A percentile compares a stretch with the other conserved stretches of the same genome.
Conservation (phyloP, 78 protist genomes). For the Acrasis kona region DNA sequence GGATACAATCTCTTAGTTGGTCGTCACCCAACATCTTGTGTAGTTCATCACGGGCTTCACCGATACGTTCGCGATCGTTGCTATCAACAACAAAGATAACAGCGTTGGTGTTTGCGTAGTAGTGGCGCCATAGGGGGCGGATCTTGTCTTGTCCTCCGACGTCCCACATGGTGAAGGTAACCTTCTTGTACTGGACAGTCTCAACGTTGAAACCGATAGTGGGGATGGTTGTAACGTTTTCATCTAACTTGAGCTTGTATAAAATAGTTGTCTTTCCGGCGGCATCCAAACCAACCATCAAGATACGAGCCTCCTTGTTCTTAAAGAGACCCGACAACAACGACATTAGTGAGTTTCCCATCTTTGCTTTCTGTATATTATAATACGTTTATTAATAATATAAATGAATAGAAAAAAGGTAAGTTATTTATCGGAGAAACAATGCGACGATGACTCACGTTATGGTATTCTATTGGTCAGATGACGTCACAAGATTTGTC, state of each 20-base stretch:
- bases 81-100: slow-evolving; percentile 34
- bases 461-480: too few species aligned
- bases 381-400: too few species aligned
- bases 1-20: slow-evolving; percentile 57
- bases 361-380: too few species aligned
- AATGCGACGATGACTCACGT: too few species aligned
- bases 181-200: slow-evolving; percentile 14
- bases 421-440: too few species aligned
- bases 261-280: slow-evolving; percentile 31
- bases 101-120: slow-evolving; percentile 16
- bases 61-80: slow-evolving; percentile 21
- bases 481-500: too few species aligned
- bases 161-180: slow-evolving; percentile 21
- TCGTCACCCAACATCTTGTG: slow-evolving; percentile 54
- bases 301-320: too few species aligned
- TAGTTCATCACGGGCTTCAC: slow-evolving; percentile 47
- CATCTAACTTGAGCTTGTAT: slow-evolving; percentile 11
- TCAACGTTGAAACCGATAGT: slow-evolving; percentile 33
- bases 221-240: slow-evolving; percentile 20
- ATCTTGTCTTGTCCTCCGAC: slow-evolving; percentile 35
- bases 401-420: too few species aligned
- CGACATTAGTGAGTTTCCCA: too few species aligned
- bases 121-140: slow-evolving; percentile 25
- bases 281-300: slow-evolving; percentile 34
- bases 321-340: too few species aligned